Base-by-base conservation (phyloP, 2,329 filamentous ascomycete species). In the Trichoderma arundinaceum region DNA sequence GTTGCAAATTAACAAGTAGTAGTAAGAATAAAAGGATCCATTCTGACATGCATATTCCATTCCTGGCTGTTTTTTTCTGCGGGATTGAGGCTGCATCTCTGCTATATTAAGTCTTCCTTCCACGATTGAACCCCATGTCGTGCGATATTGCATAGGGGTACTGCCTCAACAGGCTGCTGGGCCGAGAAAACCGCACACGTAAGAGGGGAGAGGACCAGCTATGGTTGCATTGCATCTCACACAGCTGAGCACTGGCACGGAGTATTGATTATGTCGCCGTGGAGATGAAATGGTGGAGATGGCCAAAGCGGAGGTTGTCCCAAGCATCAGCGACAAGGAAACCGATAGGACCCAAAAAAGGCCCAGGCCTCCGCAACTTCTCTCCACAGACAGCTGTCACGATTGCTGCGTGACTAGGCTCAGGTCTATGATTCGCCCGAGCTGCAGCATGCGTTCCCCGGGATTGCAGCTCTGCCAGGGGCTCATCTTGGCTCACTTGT, bases 351-450 rank as follows among this genome's bases (percentile, higher is more conserved):
- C 9, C 41, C 6, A 15, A 22, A 61, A 51, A 41, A 51, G 19
- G 41, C 2, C 17, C 17, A 38, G 9, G n/a, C 32, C 58, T 43
- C 46, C 3, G 46, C 46, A 22, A 52, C 32, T 28, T 22, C 46
- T 19, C 57, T 48, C 57, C 57, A 35, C 44, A 48, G 5, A 39
- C 17, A 19, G 33, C 58, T 7, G 13, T 41, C 15, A 19, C 15
- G 15, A 43, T 49, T n/a, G 13, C 28, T 10, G 57, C 66, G 66
- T 68, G 66, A 54, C 17, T 15, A 19, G 19, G 53, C 41, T 38
- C 12, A 32, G 15, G 28, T 12, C 22, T 38, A 4, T 68, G 62
- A 68, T 67, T 68, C 66, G 67, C 38, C 38, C 33, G n/a, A 4
- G 3, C 19, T 64, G 22, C 15, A 28, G 9, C 10, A 32, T 35